These are phyloP conservation scores for Skeletonema grethae DNA, from an alignment of 108 stramenopile species.

Conservation along the genomic window DNA sequence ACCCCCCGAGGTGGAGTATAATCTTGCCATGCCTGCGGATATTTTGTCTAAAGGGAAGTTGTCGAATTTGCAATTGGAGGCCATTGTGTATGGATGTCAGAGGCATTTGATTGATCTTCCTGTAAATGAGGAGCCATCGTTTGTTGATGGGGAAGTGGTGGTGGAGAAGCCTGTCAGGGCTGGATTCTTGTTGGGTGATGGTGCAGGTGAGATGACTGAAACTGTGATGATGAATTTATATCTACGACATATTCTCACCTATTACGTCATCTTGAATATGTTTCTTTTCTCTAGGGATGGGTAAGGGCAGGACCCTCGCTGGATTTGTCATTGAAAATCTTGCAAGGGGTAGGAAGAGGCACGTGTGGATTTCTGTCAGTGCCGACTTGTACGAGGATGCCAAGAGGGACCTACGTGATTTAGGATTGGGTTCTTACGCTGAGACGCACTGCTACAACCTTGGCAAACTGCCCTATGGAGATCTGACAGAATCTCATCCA, in stretches of 20 bases:
- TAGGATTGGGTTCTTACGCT: conserved; percentile 17
- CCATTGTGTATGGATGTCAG: conserved; percentile 44
- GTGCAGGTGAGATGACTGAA: conserved; percentile 20
- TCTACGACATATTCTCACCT: not conserved
- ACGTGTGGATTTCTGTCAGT: conserved; percentile 37
- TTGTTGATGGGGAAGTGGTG: not conserved
- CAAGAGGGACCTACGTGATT: conserved; percentile 30
- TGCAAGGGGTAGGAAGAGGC: conserved; percentile 19
- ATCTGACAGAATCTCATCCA: conserved; percentile 6
- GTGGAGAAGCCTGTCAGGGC: conserved; percentile 7
- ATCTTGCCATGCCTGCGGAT: conserved; percentile 34
- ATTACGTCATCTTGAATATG: not conserved
- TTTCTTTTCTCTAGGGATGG: conserved; percentile 28
- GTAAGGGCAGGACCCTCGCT: conserved; percentile 55
- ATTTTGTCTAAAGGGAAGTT: conserved; percentile 25
- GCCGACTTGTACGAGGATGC: conserved; percentile 41
- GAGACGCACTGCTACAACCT: conserved; percentile 30
- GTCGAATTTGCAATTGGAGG: conserved; percentile 45
- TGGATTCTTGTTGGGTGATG: conserved; percentile 67
- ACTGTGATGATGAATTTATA: not conserved
- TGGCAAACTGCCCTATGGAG: conserved; percentile 30
- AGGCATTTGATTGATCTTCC: conserved; percentile 31
- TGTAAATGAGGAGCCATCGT: not conserved
- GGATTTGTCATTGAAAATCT: conserved; percentile 46
- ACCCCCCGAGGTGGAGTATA: conserved; percentile 42